Evolutionary conservation across 176 grass and related monocot species (phyloP).

Genomic region (Musa itinerans): DNA sequence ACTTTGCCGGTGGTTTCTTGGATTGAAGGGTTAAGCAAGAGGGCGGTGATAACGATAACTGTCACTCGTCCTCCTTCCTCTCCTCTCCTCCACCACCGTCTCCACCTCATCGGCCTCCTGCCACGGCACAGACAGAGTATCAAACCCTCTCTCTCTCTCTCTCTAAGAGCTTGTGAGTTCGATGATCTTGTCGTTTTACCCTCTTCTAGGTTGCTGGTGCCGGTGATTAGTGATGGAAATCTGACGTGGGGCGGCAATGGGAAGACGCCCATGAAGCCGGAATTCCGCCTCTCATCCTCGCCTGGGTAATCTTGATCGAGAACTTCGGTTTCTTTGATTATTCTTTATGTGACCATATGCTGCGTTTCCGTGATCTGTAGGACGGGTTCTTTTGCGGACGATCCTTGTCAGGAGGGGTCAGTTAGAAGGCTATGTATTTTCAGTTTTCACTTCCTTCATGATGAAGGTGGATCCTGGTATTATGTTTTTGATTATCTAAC

Average conservation of each 20-base stretch:
- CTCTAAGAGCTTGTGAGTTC: not conserved
- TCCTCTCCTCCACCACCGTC: constrained; percentile 47
- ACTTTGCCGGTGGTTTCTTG: no score
- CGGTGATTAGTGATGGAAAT: constrained; percentile 76
- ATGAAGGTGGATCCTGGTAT: not conserved
- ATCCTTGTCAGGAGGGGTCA: not conserved
- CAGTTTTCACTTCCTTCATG: not conserved
- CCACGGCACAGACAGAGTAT: constrained; percentile 17
- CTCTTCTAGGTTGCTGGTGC: constrained; percentile 38
- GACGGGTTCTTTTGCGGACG: not conserved
- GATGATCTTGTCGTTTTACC: not conserved
- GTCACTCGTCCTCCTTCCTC: constrained; percentile 32
- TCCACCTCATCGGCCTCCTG: constrained; percentile 30
- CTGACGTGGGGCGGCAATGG: constrained; percentile 77
- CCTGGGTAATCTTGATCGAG: constrained; percentile 27
- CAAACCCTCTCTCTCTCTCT: not conserved
- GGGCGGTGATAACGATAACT: no score
- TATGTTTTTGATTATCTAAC: not conserved
- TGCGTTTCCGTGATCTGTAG: not conserved
- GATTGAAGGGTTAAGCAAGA: no score
- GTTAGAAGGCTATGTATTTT: not conserved
- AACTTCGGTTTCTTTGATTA: not conserved
- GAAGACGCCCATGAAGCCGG: constrained; percentile 58
- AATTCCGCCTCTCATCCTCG: constrained; percentile 48
- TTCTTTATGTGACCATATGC: not conserved